A percentile compares a stretch with the other conserved stretches of the same genome.
phyloP scores from a whole-genome alignment of 495 filamentous ascomycete genomes.

The Penicillium canescens region DNA sequence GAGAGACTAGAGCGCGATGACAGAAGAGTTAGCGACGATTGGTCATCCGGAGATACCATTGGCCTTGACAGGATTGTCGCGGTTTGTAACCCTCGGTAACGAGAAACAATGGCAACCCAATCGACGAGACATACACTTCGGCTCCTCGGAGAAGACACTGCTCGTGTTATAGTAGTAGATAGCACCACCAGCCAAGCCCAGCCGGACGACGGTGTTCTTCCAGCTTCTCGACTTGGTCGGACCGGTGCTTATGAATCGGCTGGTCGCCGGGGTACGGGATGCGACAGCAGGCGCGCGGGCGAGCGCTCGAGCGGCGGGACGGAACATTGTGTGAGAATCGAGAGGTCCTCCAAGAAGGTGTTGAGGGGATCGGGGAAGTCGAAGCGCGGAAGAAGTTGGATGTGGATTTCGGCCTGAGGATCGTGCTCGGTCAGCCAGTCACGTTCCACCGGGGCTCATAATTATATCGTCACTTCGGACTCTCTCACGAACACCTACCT shows the following conservation, averaged over 20 bases:
- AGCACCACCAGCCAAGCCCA: conserved; percentile 73
- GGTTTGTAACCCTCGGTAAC: conserved; percentile 7
- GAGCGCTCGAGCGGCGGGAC: conserved; percentile 56
- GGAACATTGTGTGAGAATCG: conserved; percentile 54
- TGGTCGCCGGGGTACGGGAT: conserved; percentile 37
- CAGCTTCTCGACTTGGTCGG: conserved; percentile 72
- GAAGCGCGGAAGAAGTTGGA: conserved; percentile 21
- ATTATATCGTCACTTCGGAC: conserved; percentile 9
- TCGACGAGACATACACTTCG: conserved; percentile 59
- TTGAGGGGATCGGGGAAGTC: conserved; percentile 6
- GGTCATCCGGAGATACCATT: conserved; percentile 5
- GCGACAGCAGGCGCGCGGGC: conserved; percentile 48
- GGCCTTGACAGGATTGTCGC: conserved; percentile 4
- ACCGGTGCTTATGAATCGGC: conserved; percentile 72
- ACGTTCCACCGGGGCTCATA: conserved; percentile 24
- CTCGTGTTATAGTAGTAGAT: conserved; percentile 94
- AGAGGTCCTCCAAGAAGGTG: conserved; percentile 13
- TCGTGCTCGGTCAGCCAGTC: conserved; percentile 20
- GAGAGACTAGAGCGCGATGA: conserved; percentile 31
- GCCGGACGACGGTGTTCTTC: conserved; percentile 73
- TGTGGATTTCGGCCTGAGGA: conserved; percentile 31
- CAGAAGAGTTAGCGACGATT: conserved; percentile 1
- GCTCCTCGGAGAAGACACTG: conserved; percentile 80
- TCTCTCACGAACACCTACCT: not conserved
- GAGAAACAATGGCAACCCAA: conserved; percentile 2